Evolutionary conservation across 345 rosid genomes (phyloP).

Genomic region (Hypericum perforatum): DNA sequence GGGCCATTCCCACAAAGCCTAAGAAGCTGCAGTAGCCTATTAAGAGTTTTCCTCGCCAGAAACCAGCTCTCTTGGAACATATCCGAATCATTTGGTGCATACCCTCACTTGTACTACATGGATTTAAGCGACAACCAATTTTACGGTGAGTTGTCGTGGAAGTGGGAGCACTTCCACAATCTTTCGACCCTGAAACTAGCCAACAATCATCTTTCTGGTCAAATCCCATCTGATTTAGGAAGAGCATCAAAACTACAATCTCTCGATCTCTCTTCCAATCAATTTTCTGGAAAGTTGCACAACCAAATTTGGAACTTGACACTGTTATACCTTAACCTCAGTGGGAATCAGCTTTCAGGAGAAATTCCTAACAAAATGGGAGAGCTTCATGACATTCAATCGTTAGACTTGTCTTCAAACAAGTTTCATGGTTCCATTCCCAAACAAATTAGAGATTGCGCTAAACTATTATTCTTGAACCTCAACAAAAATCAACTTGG

Average conservation of each 20-base stretch:
- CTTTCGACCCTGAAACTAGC: background rate
- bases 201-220: constrained; percentile 3
- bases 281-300: constrained; percentile 2
- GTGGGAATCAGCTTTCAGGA: constrained; percentile 1
- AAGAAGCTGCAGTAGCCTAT: constrained; percentile 19
- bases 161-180: constrained; percentile 1
- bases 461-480: background rate
- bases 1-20: constrained; percentile 27
- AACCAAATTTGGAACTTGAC: background rate
- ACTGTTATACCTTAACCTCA: background rate
- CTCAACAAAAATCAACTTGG: constrained; percentile 3
- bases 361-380: background rate
- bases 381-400: background rate
- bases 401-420: constrained; percentile 8
- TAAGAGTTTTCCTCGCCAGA: constrained; percentile 13
- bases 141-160: constrained; percentile 12
- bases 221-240: background rate
- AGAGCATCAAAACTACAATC: background rate
- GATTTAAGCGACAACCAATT: constrained; percentile 19
- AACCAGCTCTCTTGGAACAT: constrained; percentile 23
- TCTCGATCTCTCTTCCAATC: constrained; percentile 10
- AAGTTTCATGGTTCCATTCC: constrained; percentile 6
- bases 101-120: constrained; percentile 11
- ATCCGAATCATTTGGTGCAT: constrained; percentile 20
- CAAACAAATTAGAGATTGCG: constrained; percentile 1